Evolutionary conservation across 805 yeast genomes (phyloP).

Genomic region (Priceomyces castillae): DNA sequence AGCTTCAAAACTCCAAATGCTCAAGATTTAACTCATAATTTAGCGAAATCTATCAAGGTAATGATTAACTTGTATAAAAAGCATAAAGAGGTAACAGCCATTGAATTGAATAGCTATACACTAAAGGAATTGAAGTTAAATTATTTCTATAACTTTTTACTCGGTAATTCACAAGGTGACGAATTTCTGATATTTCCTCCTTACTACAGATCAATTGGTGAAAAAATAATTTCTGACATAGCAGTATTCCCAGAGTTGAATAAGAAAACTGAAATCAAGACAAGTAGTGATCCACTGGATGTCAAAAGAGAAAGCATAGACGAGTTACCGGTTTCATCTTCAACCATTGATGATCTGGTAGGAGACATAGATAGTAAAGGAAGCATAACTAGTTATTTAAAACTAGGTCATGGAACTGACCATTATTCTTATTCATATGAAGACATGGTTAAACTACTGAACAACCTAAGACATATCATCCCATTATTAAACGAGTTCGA

Average conservation of each 20-base stretch:
- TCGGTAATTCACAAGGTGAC: constrained; percentile 9
- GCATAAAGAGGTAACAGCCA: constrained; percentile 14
- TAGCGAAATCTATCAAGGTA: constrained; percentile 16
- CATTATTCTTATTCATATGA: constrained; percentile 9
- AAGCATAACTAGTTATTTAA: not conserved
- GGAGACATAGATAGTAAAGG: not conserved
- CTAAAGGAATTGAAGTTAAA: constrained; percentile 17
- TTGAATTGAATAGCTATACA: constrained; percentile 18
- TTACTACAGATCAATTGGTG: constrained; percentile 10
- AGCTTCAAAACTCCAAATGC: constrained; percentile 12
- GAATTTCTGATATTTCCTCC: constrained; percentile 17
- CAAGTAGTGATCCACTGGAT: not conserved
- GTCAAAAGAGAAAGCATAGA: not conserved
- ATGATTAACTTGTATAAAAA: constrained; percentile 22
- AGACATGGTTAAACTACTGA: constrained; percentile 15
- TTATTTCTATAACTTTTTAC: constrained; percentile 17
- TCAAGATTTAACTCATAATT: constrained; percentile 8
- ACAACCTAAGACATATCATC: constrained; percentile 18
- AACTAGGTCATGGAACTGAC: not conserved
- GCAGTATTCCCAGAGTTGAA: constrained; percentile 19
- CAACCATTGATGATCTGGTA: not conserved
- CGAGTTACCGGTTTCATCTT: not conserved
- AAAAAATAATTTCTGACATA: constrained; percentile 12
- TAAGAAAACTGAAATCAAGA: not conserved
- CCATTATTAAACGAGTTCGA: constrained; percentile 27